Evolutionary conservation across 73 alveolate genomes (phyloP).

Genomic region (Paramecium sexaurelia): DNA sequence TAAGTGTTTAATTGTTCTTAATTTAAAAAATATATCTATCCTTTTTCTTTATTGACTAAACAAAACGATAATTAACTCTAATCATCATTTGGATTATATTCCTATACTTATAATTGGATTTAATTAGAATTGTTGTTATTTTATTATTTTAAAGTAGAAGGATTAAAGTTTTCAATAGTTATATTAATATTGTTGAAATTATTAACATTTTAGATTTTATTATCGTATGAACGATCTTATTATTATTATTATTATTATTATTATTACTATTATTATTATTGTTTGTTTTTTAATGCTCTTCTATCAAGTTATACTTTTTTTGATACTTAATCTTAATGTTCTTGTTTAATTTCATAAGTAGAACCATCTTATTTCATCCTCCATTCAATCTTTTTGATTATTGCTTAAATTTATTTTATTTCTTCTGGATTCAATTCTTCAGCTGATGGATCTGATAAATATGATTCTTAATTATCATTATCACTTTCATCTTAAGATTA

Average conservation of each 20-base stretch:
- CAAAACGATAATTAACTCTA: neutral
- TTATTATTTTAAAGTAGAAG: neutral
- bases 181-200: neutral
- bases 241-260: neutral
- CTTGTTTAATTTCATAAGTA: neutral
- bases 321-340: neutral
- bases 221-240: neutral
- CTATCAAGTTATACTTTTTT: neutral
- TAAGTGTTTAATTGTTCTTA: neutral
- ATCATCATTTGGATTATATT: neutral
- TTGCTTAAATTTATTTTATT: neutral
- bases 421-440: conserved; percentile 5
- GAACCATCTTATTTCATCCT: conserved; percentile 42
- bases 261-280: neutral
- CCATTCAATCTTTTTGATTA: conserved; percentile 43
- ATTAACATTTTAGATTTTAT: neutral
- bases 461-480: neutral
- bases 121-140: neutral
- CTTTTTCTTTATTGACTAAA: conserved; percentile 23
- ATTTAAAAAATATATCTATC: neutral
- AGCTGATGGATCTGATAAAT: conserved; percentile 26
- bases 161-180: neutral
- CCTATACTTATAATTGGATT: neutral
- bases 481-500: conserved; percentile 17
- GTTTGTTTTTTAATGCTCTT: neutral